A percentile compares a stretch with the other conserved stretches of the same genome.
phyloP scores from a whole-genome alignment of 2,329 filamentous ascomycete genomes.

The Alternaria postmessia region DNA sequence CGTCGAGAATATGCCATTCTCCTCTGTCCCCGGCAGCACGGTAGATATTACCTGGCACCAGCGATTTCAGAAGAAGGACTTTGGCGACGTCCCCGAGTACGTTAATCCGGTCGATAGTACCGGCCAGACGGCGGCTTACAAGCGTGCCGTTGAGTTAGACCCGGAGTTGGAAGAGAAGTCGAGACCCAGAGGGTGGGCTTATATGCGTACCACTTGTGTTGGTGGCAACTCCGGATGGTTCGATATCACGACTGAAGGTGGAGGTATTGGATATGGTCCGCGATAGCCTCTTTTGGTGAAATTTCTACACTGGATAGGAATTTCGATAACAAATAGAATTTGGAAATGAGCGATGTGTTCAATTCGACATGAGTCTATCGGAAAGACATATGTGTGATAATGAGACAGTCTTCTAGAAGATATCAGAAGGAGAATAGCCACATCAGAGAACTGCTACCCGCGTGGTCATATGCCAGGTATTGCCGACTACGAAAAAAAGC shows the following conservation, averaged over 20 bases:
- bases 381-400: not conserved
- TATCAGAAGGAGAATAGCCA: not conserved
- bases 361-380: not conserved
- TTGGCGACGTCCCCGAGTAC: not conserved
- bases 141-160: not conserved
- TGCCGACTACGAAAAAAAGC: not conserved
- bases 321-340: not conserved
- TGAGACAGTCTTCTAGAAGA: not conserved
- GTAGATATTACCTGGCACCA: slow-evolving; percentile 27
- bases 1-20: slow-evolving; percentile 10
- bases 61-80: slow-evolving; percentile 28
- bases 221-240: not conserved
- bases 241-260: slow-evolving; percentile 2
- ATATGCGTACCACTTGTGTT: not conserved
- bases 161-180: not conserved
- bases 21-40: not conserved
- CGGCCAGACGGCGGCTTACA: slow-evolving; percentile 2
- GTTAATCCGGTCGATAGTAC: not conserved
- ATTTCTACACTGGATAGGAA: not conserved
- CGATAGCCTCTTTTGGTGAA: not conserved
- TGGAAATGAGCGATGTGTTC: not conserved
- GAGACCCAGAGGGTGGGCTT: not conserved
- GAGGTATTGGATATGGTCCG: not conserved
- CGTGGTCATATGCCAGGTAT: not conserved
- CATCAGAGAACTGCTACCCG: not conserved